Evolutionary conservation across 2,329 filamentous ascomycete genomes (phyloP).

Genomic region (Colletotrichum cereale): DNA sequence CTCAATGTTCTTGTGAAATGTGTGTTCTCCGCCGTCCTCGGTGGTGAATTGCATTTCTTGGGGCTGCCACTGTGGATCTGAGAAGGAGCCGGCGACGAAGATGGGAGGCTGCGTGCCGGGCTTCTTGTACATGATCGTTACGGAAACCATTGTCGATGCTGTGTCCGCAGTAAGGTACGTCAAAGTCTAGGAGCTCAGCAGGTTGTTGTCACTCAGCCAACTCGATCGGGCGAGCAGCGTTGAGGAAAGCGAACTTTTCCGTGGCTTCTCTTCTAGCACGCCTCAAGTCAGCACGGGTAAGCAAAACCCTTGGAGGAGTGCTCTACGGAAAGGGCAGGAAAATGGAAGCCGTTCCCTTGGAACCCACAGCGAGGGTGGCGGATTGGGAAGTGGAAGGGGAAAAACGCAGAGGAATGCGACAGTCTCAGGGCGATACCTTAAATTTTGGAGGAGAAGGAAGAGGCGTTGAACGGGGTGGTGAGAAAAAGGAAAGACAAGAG

Average conservation of each 20-base stretch:
- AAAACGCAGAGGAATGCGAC: conserved; percentile 33
- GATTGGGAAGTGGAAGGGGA: conserved; percentile 7
- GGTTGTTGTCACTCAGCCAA: conserved; percentile 26
- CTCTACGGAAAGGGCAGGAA: conserved; percentile 9
- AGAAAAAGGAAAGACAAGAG: conserved; percentile 12
- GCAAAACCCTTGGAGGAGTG: neutral
- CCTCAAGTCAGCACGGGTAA: conserved; percentile 21
- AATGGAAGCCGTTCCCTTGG: conserved; percentile 27
- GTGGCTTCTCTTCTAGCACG: conserved; percentile 9
- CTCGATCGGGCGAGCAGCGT: conserved; percentile 17
- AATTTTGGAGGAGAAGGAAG: neutral
- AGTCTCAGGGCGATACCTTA: conserved; percentile 32
- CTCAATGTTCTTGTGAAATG: conserved; percentile 69
- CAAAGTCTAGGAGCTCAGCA: conserved; percentile 34
- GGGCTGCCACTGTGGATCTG: conserved; percentile 74
- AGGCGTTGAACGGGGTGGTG: conserved; percentile 7
- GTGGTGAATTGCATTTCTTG: conserved; percentile 72
- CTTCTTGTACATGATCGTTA: conserved; percentile 72
- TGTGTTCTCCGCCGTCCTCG: conserved; percentile 64
- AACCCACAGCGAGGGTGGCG: conserved; percentile 28
- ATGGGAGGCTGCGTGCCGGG: conserved; percentile 74
- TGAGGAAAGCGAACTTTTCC: conserved; percentile 6
- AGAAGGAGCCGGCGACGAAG: conserved; percentile 78
- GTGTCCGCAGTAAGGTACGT: conserved; percentile 41
- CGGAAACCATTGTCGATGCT: conserved; percentile 48